phyloP scores from a whole-genome alignment of 306 rosid species.

The Chamaecrista fasciculata region DNA sequence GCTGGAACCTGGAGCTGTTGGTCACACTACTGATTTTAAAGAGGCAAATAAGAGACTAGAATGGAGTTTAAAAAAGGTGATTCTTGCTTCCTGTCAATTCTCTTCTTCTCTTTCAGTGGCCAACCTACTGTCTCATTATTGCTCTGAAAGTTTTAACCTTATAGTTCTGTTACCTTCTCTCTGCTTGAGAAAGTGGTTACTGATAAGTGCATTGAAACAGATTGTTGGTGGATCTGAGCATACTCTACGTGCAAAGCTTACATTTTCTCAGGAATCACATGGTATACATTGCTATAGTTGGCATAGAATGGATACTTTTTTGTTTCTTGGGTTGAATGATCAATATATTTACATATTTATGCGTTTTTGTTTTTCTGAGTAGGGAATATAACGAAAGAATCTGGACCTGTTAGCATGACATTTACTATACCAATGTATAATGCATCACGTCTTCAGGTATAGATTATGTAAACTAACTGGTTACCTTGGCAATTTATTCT shows the following conservation, averaged over 20 bases:
- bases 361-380: slow-evolving; percentile 32
- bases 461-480: slow-evolving; percentile 5
- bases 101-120: neutral
- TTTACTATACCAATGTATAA: slow-evolving; percentile 87
- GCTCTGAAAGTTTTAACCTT: neutral
- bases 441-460: slow-evolving; percentile 75
- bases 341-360: slow-evolving; percentile 16
- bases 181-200: slow-evolving; percentile 23
- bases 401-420: slow-evolving; percentile 89
- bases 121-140: neutral
- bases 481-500: slow-evolving; percentile 15
- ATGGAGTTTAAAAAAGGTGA: slow-evolving; percentile 77
- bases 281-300: slow-evolving; percentile 43
- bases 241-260: slow-evolving; percentile 78
- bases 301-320: slow-evolving; percentile 6
- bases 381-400: slow-evolving; percentile 78
- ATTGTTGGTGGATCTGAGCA: slow-evolving; percentile 73
- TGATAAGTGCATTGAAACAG: slow-evolving; percentile 52
- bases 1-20: slow-evolving; percentile 72
- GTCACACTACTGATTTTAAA: slow-evolving; percentile 78
- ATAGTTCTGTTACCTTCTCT: slow-evolving; percentile 4
- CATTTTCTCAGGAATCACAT: slow-evolving; percentile 64
- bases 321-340: slow-evolving; percentile 15
- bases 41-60: slow-evolving; percentile 76
- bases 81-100: slow-evolving; percentile 34